phyloP scores from a whole-genome alignment of 2,329 filamentous ascomycete genomes.

The Onygena corvina region DNA sequence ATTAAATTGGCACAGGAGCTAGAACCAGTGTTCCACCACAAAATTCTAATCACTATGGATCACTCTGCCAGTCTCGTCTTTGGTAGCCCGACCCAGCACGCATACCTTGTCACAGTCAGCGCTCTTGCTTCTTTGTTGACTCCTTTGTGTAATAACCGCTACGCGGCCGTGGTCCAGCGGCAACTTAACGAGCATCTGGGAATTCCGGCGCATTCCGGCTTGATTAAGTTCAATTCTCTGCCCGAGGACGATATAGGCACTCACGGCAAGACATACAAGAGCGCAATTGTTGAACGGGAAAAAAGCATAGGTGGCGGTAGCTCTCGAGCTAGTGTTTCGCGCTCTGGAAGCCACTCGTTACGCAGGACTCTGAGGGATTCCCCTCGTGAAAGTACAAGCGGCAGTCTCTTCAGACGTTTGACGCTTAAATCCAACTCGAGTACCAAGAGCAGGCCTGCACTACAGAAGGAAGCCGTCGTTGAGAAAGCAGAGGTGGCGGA shows the following conservation, averaged over 20 bases:
- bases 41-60: constrained; percentile 43
- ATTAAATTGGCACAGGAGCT: constrained; percentile 17
- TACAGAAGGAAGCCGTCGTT: not conserved
- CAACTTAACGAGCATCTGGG: constrained; percentile 60
- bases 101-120: constrained; percentile 64
- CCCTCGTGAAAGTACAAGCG: too few relatives aligned
- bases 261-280: constrained; percentile 56
- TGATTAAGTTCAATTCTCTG: constrained; percentile 59
- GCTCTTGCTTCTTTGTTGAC: constrained; percentile 58
- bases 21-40: not conserved
- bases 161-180: constrained; percentile 63
- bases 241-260: constrained; percentile 60
- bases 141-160: constrained; percentile 66
- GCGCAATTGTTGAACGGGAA: constrained; percentile 52
- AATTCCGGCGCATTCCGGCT: constrained; percentile 54
- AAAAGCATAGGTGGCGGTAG: constrained; percentile 30
- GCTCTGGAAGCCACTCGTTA: constrained; percentile 25
- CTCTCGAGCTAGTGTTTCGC: constrained; percentile 29
- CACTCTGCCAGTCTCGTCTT: constrained; percentile 65
- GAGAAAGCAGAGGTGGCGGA: not conserved
- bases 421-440: not conserved
- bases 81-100: constrained; percentile 59
- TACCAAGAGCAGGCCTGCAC: not conserved
- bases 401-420: not conserved
- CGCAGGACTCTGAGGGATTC: not conserved